phyloP scores from a whole-genome alignment of 306 rosid genomes.

The Gleditsia sinensis region DNA sequence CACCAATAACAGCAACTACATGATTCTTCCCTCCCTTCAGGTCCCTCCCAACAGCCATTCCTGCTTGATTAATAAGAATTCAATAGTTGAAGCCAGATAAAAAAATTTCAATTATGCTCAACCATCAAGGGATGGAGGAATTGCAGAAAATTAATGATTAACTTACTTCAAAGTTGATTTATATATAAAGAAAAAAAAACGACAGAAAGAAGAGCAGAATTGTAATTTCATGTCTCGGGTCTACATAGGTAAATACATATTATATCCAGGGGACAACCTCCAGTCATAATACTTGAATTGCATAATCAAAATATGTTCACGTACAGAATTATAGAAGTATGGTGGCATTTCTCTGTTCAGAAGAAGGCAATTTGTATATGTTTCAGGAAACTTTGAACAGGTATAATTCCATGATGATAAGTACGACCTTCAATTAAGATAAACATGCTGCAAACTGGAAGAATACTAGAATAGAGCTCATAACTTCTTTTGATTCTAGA shows the following conservation, averaged over 20 bases:
- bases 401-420: neutral
- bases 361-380: neutral
- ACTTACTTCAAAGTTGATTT: neutral
- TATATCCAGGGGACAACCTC: neutral
- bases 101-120: neutral
- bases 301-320: neutral
- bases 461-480: constrained; percentile 1
- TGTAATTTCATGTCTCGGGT: neutral
- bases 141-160: neutral
- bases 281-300: neutral
- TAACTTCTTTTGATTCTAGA: neutral
- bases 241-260: neutral
- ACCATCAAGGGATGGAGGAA: neutral
- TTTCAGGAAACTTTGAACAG: neutral
- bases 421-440: neutral
- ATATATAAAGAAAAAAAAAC: neutral
- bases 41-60: constrained; percentile 99
- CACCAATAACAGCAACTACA: constrained; percentile 90
- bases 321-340: neutral
- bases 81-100: constrained; percentile 35
- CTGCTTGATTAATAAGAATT: constrained; percentile 47
- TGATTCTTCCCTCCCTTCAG: constrained; percentile 74
- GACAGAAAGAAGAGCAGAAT: neutral
- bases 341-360: neutral
- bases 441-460: constrained; percentile 4